Evolutionary conservation across 345 rosid species (phyloP).

Genomic region (Eucalyptus cloeziana): DNA sequence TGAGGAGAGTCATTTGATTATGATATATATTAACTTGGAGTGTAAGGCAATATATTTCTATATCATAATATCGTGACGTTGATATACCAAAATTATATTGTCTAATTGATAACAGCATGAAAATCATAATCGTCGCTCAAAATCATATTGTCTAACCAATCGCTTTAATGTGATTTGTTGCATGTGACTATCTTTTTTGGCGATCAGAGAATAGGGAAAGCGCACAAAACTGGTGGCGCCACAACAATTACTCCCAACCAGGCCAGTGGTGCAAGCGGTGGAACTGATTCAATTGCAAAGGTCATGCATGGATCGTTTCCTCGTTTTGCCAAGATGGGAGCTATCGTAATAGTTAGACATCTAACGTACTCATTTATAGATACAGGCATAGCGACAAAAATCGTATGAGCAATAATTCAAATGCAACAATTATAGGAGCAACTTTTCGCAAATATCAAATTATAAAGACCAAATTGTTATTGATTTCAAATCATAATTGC

Average conservation of each 20-base stretch:
- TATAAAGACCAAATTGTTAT: background rate
- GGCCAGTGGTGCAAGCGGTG: fast-evolving
- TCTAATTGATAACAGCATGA: fast-evolving
- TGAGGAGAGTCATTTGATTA: background rate
- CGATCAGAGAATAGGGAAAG: background rate
- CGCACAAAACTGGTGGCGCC: fast-evolving
- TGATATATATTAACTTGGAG: too few relatives aligned
- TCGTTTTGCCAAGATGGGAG: fast-evolving
- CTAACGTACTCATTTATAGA: fast-evolving
- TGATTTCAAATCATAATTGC: background rate
- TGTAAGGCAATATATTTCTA: background rate
- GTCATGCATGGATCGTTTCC: background rate
- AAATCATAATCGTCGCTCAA: background rate
- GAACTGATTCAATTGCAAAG: background rate
- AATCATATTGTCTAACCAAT: background rate
- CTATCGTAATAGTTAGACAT: background rate
- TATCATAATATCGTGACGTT: fast-evolving
- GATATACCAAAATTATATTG: too few relatives aligned
- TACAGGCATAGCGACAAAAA: background rate
- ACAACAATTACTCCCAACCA: background rate
- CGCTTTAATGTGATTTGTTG: background rate
- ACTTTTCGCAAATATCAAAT: background rate
- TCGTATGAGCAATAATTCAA: background rate
- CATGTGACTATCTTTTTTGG: background rate
- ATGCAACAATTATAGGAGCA: background rate